Evolutionary conservation across 139 green algal genomes (phyloP).

Genomic region (Chlamydomonas sp.): DNA sequence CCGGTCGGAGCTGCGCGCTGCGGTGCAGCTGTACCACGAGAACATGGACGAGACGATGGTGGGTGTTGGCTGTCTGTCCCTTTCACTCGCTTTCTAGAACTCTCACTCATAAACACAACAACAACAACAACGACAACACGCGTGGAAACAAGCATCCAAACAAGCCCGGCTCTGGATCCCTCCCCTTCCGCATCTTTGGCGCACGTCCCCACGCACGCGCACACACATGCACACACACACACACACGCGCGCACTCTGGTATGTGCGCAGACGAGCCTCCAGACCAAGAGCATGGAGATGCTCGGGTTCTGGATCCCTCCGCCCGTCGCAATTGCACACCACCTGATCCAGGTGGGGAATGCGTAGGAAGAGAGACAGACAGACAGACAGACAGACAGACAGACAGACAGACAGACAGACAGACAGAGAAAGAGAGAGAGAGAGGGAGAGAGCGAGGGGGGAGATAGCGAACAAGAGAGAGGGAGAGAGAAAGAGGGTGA

Average conservation of each 20-base stretch:
- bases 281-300: slow-evolving; percentile 18
- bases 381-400: too few species aligned
- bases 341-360: slow-evolving; percentile 63
- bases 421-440: too few species aligned
- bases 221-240: background rate
- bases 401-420: too few species aligned
- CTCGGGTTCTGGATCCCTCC: slow-evolving; percentile 71
- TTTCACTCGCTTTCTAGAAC: too few species aligned
- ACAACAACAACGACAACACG: slow-evolving; percentile 1
- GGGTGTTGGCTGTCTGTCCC: too few species aligned
- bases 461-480: too few species aligned
- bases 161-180: background rate
- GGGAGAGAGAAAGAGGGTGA: too few species aligned
- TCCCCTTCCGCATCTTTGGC: background rate
- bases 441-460: too few species aligned
- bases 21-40: slow-evolving; percentile 29
- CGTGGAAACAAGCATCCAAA: background rate
- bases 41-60: background rate
- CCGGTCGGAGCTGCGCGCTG: slow-evolving; percentile 35
- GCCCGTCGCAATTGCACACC: slow-evolving; percentile 68
- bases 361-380: too few species aligned
- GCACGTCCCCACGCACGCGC: too few species aligned
- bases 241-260: background rate
- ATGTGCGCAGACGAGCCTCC: background rate
- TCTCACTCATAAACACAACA: too few species aligned